A percentile compares a stretch with the other conserved stretches of the same genome.
Evolutionary conservation across 2,329 filamentous ascomycete species (phyloP).

Genomic region (Venturia nashicola): DNA sequence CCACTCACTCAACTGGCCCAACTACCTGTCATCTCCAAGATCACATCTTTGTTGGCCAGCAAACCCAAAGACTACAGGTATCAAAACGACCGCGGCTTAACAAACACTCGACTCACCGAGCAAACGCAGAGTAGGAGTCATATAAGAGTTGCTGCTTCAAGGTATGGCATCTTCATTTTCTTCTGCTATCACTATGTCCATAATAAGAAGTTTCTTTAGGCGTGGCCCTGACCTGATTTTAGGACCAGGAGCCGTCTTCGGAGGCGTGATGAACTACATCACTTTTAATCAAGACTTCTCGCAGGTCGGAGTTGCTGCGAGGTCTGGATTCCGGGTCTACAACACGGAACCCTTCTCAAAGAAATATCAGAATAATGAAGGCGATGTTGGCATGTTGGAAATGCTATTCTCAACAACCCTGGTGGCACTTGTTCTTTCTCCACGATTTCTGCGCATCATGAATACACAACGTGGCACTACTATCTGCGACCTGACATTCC

Average conservation of each 20-base stretch:
- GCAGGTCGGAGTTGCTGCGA: constrained; percentile 92
- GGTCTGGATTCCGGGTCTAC: constrained; percentile 90
- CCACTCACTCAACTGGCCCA: neutral
- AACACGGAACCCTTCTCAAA: constrained; percentile 93
- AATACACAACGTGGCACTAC: constrained; percentile 89
- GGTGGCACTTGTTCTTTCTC: constrained; percentile 84
- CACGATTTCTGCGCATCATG: constrained; percentile 84
- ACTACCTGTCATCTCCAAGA: neutral
- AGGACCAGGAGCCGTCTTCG: neutral
- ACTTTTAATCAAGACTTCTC: constrained; percentile 99
- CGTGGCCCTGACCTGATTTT: neutral
- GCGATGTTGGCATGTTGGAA: constrained; percentile 90
- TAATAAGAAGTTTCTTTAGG: neutral
- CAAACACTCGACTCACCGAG: neutral
- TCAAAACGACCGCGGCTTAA: neutral
- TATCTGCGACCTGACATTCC: constrained; percentile 97
- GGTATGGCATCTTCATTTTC: neutral
- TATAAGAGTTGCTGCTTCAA: neutral
- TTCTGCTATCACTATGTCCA: constrained; percentile 35
- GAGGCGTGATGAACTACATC: constrained; percentile 69
- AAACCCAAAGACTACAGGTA: neutral
- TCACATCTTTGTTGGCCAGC: neutral
- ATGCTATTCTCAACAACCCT: constrained; percentile 98
- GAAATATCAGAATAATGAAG: constrained; percentile 87
- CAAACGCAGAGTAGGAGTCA: neutral